phyloP scores from a whole-genome alignment of 345 rosid genomes.

The Acer saccharum region DNA sequence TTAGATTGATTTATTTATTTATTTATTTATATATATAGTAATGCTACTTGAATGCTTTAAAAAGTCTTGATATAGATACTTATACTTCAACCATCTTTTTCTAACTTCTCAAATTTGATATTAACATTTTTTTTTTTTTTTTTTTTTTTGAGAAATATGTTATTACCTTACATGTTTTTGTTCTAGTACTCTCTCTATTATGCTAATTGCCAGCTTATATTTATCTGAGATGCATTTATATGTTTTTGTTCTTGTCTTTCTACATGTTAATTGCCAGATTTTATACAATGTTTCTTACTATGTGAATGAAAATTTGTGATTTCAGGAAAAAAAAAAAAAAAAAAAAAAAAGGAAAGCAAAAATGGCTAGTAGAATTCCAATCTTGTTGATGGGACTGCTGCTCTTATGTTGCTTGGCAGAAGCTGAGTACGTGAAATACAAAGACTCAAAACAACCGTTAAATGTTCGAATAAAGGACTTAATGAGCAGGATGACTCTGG shows the following conservation, averaged over 20 bases:
- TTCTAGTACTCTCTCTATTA: neutral
- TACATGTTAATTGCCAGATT: too few relatives aligned
- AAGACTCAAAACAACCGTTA: constrained; percentile 51
- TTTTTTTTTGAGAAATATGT: too few relatives aligned
- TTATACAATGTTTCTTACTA: neutral
- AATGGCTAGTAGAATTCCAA: constrained; percentile 37
- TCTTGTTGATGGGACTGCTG: constrained; percentile 34
- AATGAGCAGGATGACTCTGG: constrained; percentile 50
- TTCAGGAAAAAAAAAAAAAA: neutral
- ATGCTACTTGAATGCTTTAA: neutral
- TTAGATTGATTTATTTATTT: too few relatives aligned
- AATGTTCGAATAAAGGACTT: constrained; percentile 49
- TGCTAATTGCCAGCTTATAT: neutral
- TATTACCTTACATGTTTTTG: too few relatives aligned
- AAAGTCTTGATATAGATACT: too few relatives aligned
- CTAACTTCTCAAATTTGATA: neutral
- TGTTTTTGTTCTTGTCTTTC: too few relatives aligned
- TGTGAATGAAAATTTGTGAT: neutral
- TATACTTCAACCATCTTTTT: neutral
- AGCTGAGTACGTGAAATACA: constrained; percentile 42
- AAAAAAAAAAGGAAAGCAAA: neutral
- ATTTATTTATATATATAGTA: neutral
- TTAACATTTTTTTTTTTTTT: too few relatives aligned
- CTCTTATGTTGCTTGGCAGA: constrained; percentile 31
- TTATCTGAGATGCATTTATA: neutral